Percentiles rank a stretch among this genome's conserved stretches.
Conservation (phyloP, 176 grass and related monocot species). For the Panicum miliaceum region DNA sequence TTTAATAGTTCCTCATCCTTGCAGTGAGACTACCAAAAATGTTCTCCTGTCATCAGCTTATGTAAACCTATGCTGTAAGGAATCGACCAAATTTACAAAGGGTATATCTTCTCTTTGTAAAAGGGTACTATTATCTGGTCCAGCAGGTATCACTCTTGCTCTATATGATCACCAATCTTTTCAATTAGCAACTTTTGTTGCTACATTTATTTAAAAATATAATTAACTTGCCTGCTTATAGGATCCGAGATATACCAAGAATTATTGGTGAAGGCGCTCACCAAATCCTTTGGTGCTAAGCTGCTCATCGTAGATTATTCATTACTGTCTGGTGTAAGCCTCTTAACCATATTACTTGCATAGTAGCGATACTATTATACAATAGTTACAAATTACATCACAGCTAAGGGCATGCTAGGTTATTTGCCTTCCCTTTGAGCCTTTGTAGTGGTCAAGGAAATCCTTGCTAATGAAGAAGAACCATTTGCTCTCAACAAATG, state of each 20-base stretch:
- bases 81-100: conserved; percentile 70
- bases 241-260: conserved; percentile 99
- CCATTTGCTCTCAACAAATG: conserved; percentile 5
- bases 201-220: conserved; percentile 38
- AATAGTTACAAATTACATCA: conserved; percentile 8
- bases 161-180: conserved; percentile 5
- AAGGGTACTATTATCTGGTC: conserved; percentile 87
- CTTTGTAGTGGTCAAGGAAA: neutral
- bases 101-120: conserved; percentile 89
- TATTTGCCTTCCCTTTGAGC: neutral
- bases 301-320: conserved; percentile 79
- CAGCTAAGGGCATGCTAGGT: neutral
- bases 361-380: conserved; percentile 6
- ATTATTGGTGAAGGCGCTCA: conserved; percentile 78
- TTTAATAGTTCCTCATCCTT: conserved; percentile 48
- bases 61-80: conserved; percentile 89
- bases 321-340: conserved; percentile 71
- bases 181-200: conserved; percentile 5
- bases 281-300: conserved; percentile 84
- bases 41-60: conserved; percentile 78
- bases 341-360: conserved; percentile 29
- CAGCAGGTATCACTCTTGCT: conserved; percentile 66
- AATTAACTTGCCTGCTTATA: conserved; percentile 41
- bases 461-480: neutral
- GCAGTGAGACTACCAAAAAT: conserved; percentile 84